Evolutionary conservation across 78 protist species (phyloP).

Genomic region (Dictyostelium brefeldianum): DNA sequence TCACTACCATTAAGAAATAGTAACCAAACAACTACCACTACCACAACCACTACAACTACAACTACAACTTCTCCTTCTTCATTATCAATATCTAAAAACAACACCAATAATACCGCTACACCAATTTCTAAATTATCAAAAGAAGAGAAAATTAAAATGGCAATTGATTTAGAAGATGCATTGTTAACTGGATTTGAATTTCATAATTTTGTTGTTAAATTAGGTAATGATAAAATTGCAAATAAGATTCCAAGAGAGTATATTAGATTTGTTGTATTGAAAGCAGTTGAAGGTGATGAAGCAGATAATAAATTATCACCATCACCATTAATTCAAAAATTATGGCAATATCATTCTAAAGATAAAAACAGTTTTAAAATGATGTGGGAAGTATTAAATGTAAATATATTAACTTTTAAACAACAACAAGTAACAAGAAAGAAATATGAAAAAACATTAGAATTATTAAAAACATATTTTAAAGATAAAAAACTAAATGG

Average conservation of each 20-base stretch:
- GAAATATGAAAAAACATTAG: neutral
- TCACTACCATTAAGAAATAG: too few species aligned
- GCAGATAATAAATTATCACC: neutral
- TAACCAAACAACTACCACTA: too few species aligned
- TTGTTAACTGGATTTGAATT: neutral
- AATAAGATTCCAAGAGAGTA: neutral
- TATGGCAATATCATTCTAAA: neutral
- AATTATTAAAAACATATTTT: too few species aligned
- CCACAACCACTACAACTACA: too few species aligned
- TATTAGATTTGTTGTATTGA: neutral
- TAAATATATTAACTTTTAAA: neutral
- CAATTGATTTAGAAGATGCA: neutral
- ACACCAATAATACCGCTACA: neutral
- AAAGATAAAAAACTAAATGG: neutral
- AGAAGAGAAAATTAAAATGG: neutral
- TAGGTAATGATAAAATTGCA: too few species aligned
- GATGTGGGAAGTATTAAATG: neutral
- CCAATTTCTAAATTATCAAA: too few species aligned
- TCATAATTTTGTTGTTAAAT: neutral
- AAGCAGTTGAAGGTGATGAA: neutral
- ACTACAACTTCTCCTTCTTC: neutral
- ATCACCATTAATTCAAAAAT: neutral
- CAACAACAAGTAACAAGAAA: neutral
- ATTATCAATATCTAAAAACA: neutral
- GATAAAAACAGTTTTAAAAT: too few species aligned